phyloP scores from a whole-genome alignment of 805 yeast genomes.

The Torulaspora franciscae region DNA sequence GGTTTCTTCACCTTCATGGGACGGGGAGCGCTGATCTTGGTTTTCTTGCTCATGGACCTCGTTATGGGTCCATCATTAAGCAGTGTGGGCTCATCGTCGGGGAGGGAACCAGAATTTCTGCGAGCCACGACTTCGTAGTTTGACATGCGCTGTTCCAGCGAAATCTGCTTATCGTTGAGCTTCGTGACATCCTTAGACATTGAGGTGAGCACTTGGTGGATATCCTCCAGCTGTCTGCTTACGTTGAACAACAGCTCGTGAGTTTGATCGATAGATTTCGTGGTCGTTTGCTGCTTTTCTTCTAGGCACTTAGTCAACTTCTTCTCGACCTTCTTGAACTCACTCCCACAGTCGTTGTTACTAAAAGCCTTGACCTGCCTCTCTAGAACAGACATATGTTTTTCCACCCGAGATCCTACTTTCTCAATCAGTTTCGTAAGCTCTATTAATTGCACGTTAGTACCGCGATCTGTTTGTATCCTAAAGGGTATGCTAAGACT shows the following conservation, averaged over 20 bases:
- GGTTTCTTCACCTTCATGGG: constrained; percentile 9
- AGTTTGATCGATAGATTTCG: constrained; percentile 3
- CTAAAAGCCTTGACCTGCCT: background rate
- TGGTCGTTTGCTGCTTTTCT: background rate
- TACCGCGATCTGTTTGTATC: background rate
- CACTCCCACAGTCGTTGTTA: background rate
- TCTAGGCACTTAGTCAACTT: background rate
- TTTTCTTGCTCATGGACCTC: constrained; percentile 12
- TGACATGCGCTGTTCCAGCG: constrained; percentile 12
- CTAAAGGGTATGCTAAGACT: constrained; percentile 11
- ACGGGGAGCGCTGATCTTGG: background rate
- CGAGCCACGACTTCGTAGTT: background rate
- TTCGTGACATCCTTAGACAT: constrained; percentile 21
- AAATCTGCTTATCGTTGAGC: constrained; percentile 15
- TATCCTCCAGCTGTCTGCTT: constrained; percentile 19
- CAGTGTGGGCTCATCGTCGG: constrained; percentile 1
- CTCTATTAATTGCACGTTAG: constrained; percentile 5
- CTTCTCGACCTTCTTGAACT: background rate
- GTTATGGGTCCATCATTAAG: constrained; percentile 12
- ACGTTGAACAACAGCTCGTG: constrained; percentile 12
- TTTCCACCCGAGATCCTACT: constrained; percentile 2
- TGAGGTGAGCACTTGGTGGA: constrained; percentile 18
- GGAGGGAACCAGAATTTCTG: background rate
- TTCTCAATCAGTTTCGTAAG: constrained; percentile 1
- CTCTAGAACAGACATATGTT: constrained; percentile 1